Percentiles rank a stretch among this genome's conserved stretches.
Conservation (phyloP, 176 grass and related monocot genomes). For the Neostapfia colusana region DNA sequence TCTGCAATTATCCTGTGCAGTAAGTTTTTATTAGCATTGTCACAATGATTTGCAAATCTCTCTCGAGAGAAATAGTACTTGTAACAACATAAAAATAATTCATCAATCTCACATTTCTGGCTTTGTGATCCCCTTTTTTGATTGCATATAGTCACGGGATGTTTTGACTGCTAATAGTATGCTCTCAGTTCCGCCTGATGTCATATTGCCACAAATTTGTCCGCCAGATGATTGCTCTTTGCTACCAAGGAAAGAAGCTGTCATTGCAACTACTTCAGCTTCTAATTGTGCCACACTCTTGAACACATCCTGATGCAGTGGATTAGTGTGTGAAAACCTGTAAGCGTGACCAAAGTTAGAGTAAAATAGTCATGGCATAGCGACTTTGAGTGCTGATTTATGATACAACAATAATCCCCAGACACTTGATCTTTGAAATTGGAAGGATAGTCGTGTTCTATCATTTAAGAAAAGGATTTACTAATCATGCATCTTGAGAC, state of each 20-base stretch:
- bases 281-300: slow-evolving; percentile 83
- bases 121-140: slow-evolving; percentile 83
- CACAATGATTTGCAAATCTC: not conserved
- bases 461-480: not conserved
- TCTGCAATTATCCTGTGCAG: slow-evolving; percentile 1
- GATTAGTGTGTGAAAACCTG: slow-evolving; percentile 99
- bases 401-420: not conserved
- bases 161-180: slow-evolving; percentile 97
- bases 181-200: slow-evolving; percentile 96
- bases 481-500: not conserved
- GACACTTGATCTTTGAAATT: not conserved
- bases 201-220: slow-evolving; percentile 98
- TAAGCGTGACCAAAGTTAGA: not conserved
- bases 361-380: not conserved
- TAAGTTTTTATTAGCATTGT: slow-evolving; percentile 24
- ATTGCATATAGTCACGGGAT: slow-evolving; percentile 87
- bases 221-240: slow-evolving; percentile 78
- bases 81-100: slow-evolving; percentile 23
- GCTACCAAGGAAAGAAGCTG: slow-evolving; percentile 88
- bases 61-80: slow-evolving; percentile 2
- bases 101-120: slow-evolving; percentile 87
- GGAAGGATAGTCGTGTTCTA: not conserved
- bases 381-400: not conserved
- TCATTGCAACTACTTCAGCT: slow-evolving; percentile 96
- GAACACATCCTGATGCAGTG: slow-evolving; percentile 89